Percentiles rank a stretch among this genome's conserved stretches.
phyloP scores from a whole-genome alignment of 139 green algal species.

The Coelastrella sp. region DNA sequence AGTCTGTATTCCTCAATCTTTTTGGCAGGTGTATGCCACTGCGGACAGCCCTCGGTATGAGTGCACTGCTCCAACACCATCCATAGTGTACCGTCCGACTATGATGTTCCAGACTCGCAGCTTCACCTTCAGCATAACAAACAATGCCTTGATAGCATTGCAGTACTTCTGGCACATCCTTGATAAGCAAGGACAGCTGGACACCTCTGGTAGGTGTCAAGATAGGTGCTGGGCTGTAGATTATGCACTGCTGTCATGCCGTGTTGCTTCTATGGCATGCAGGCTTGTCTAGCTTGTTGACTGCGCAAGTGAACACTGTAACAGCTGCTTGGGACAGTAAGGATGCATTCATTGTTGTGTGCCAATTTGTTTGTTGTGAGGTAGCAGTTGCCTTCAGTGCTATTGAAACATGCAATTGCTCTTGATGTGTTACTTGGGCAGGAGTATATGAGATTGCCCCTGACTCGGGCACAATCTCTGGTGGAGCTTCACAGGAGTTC shows the following conservation, averaged over 20 bases:
- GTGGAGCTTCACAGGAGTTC: constrained; percentile 59
- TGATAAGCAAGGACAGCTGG: constrained; percentile 16
- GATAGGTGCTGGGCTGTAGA: no score
- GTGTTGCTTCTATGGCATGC: no score
- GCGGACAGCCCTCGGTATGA: constrained; percentile 68
- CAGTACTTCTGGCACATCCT: constrained; percentile 64
- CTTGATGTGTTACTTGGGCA: background rate
- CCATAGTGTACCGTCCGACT: constrained; percentile 80
- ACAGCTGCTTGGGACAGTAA: no score
- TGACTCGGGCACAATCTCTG: constrained; percentile 57
- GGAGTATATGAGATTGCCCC: constrained; percentile 67
- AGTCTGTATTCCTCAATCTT: background rate
- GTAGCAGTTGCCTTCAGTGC: no score
- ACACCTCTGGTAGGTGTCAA: constrained; percentile 38
- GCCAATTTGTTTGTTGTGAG: no score
- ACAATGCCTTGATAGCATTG: constrained; percentile 67
- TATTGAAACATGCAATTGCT: background rate
- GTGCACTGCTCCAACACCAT: constrained; percentile 54
- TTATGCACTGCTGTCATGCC: no score
- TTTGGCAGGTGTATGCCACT: constrained; percentile 59
- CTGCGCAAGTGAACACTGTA: no score
- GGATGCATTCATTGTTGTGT: no score
- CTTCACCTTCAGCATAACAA: constrained; percentile 80
- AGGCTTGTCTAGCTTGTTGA: no score
- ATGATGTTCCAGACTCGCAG: constrained; percentile 88